Evolutionary conservation across 1,284 basidiomycete genomes (phyloP).

Genomic region (Phaffia rhodozyma): DNA sequence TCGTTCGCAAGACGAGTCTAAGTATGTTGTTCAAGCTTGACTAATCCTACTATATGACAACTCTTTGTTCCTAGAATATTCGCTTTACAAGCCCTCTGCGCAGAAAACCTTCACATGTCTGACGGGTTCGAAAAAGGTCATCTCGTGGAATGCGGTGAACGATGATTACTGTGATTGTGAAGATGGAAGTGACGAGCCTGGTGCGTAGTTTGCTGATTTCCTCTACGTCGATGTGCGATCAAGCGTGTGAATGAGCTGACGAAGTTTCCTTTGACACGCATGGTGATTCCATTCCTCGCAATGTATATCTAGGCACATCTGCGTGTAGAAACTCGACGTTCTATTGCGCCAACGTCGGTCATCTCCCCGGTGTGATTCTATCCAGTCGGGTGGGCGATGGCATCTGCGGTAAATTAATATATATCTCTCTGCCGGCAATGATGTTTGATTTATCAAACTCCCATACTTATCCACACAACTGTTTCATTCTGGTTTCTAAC

Average conservation of each 20-base stretch:
- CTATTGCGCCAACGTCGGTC: constrained; percentile 80
- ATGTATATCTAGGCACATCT: constrained; percentile 52
- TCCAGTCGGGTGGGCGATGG: constrained; percentile 87
- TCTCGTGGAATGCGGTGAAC: constrained; percentile 64
- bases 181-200: constrained; percentile 89
- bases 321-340: constrained; percentile 69
- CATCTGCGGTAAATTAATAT: constrained; percentile 60
- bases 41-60: not conserved
- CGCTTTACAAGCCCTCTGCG: constrained; percentile 7
- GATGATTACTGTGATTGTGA: constrained; percentile 91
- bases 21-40: not conserved
- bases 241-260: not conserved
- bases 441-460: not conserved
- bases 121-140: constrained; percentile 25
- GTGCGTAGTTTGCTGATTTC: constrained; percentile 33
- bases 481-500: not conserved
- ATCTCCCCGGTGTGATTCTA: constrained; percentile 66
- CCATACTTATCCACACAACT: constrained; percentile 13
- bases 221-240: not conserved
- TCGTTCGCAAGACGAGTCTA: not conserved
- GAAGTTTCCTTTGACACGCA: not conserved
- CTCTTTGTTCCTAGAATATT: constrained; percentile 1
- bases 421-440: not conserved
- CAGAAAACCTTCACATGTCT: constrained; percentile 29
- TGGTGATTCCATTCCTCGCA: constrained; percentile 1